Evolutionary conservation across 1,284 basidiomycete genomes (phyloP).

Genomic region (Cutaneotrichosporon sp.): DNA sequence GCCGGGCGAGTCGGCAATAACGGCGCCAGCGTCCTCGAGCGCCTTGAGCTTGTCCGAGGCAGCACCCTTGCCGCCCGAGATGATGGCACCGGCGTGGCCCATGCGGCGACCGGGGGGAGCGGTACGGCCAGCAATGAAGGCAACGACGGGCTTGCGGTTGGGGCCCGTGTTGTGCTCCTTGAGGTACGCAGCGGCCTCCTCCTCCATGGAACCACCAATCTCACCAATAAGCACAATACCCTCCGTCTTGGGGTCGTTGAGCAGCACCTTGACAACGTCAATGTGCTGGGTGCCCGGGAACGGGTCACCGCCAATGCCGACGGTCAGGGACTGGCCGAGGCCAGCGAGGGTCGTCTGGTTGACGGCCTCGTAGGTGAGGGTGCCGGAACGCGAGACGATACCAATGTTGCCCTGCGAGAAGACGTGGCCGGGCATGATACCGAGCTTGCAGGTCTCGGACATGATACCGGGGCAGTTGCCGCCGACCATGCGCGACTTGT

Average conservation of each 20-base stretch:
- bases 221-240: conserved; percentile 98
- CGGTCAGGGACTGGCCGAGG: conserved; percentile 91
- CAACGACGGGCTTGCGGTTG: conserved; percentile 91
- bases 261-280: conserved; percentile 93
- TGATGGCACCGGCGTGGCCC: conserved; percentile 98
- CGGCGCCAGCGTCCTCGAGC: conserved; percentile 84
- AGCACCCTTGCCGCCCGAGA: conserved; percentile 94
- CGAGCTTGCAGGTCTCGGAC: conserved; percentile 97
- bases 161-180: conserved; percentile 85
- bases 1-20: conserved; percentile 94
- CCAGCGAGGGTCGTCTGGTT: conserved; percentile 82
- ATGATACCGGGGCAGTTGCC: conserved; percentile 97
- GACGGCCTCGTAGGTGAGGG: conserved; percentile 52
- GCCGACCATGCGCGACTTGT: conserved; percentile 87
- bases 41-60: conserved; percentile 94
- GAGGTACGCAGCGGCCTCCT: conserved; percentile 96
- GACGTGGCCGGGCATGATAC: conserved; percentile 97
- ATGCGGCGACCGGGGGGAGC: conserved; percentile 96
- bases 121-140: conserved; percentile 95
- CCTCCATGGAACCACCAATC: conserved; percentile 99
- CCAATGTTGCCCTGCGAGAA: conserved; percentile 93
- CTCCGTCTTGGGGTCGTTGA: conserved; percentile 87
- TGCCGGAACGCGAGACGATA: conserved; percentile 94
- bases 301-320: conserved; percentile 98
- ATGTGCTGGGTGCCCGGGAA: conserved; percentile 83